Evolutionary conservation across 257 asterid genomes (phyloP), one percentile per base, ranked within the genome.

Genomic region (Rubia yunnanensis): DNA sequence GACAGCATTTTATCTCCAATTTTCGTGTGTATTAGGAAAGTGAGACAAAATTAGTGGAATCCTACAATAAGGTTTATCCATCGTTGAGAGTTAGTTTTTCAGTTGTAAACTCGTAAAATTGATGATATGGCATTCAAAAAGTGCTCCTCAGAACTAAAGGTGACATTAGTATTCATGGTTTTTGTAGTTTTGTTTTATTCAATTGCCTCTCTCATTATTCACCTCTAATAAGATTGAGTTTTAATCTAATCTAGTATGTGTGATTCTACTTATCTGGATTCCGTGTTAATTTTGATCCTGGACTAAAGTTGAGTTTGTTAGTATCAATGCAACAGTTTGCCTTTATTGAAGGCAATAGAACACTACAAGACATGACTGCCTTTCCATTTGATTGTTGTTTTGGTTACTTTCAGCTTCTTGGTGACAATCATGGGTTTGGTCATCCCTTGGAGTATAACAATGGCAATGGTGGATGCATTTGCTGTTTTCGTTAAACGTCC

Each of bases 401-500:
- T 57, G 73, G 59, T 63, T 69, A 35, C 56, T 68, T 73, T 80
- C 88, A 91, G 98, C 77, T 88, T 88, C 84, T 70, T 85, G 80
- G 96, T 88, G 27, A 86, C 98, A 18, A 73, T 88, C 18, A 91
- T 91, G 98, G 96, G 95, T 10, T 81, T 88, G 78, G 81, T 85
- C 60, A 81, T 91, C n/a, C 94, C 98, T 17, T 91, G 98, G 98
- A 88, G 96, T 81, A 70, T 91, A 73, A 88, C 94, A 22, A 66
- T 91, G 61, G 96, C 95, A 1, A 75, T 82, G 78, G 98, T 84
- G 66, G 98, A 91, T 53, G 81, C 80, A 27, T 82, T 84, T 75
- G 81, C 94, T 0, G 83, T 88, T 32, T 81, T 88, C 35, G 49
- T 86, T 17, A 85, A 80, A 61, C 89, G 94, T 10, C 85, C 95